Evolutionary conservation across 2,329 filamentous ascomycete genomes (phyloP).

Genomic region (Trichoderma oligosporum): DNA sequence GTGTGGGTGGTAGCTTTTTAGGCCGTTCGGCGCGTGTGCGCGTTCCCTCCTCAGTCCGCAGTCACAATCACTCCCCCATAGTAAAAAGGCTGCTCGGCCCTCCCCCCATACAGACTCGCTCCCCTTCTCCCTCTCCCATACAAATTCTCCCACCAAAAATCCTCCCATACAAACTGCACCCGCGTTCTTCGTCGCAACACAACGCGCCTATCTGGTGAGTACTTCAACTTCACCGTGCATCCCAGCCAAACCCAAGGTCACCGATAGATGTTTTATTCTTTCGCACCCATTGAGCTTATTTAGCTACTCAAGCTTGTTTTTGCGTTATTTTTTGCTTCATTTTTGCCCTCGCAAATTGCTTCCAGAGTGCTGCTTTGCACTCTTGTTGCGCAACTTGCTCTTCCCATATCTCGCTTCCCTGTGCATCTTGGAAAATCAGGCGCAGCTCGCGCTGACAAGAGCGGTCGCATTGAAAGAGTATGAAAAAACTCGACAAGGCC

Average conservation of each 20-base stretch:
- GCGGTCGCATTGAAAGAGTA: slow-evolving; percentile 13
- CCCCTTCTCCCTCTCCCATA: slow-evolving; percentile 58
- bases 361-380: slow-evolving; percentile 18
- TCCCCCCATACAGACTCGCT: slow-evolving; percentile 53
- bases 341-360: slow-evolving; percentile 18
- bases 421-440: slow-evolving; percentile 2
- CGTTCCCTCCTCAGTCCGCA: slow-evolving; percentile 32
- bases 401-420: slow-evolving; percentile 7
- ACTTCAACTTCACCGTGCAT: slow-evolving; percentile 41
- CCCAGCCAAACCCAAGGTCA: slow-evolving; percentile 39
- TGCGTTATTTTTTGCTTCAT: slow-evolving; percentile 23
- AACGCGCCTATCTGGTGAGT: slow-evolving; percentile 50
- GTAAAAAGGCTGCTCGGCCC: slow-evolving; percentile 59
- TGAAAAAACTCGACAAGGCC: slow-evolving; percentile 27
- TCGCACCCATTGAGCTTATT: slow-evolving; percentile 11
- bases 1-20: slow-evolving; percentile 20
- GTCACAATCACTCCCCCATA: slow-evolving; percentile 62
- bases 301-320: slow-evolving; percentile 19
- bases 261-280: slow-evolving; percentile 21
- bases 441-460: slow-evolving; percentile 20
- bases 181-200: slow-evolving; percentile 44
- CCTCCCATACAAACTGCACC: slow-evolving; percentile 47
- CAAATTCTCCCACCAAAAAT: slow-evolving; percentile 55
- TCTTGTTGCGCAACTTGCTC: slow-evolving; percentile 19
- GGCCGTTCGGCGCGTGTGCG: slow-evolving; percentile 21